phyloP scores from a whole-genome alignment of 1,139 yeast species.

The Sporopachydermia cereana region DNA sequence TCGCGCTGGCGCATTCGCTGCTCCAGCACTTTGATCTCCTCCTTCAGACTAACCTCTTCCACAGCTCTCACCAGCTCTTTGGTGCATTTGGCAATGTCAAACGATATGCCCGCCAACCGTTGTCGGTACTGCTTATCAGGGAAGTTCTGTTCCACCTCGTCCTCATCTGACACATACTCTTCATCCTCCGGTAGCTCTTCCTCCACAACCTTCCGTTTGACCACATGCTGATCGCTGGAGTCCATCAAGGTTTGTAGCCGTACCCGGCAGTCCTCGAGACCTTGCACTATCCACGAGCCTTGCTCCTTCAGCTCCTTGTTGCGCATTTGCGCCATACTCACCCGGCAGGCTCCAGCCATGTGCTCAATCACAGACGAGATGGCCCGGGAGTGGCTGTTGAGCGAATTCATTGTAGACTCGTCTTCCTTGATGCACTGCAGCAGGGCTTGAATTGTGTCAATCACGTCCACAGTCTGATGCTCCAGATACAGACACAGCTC shows the following conservation, averaged over 20 bases:
- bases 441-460: conserved; percentile 76
- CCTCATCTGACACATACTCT: conserved; percentile 20
- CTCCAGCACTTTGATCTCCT: conserved; percentile 51
- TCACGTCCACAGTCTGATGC: conserved; percentile 88
- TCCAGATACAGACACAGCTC: conserved; percentile 80
- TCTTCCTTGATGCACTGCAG: conserved; percentile 67
- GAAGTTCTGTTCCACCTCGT: conserved; percentile 43
- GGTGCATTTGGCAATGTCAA: conserved; percentile 92
- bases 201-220: conserved; percentile 33
- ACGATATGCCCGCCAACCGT: conserved; percentile 88
- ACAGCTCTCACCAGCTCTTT: conserved; percentile 92
- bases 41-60: conserved; percentile 84
- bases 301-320: conserved; percentile 69
- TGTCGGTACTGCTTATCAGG: conserved; percentile 90
- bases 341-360: conserved; percentile 85
- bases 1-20: conserved; percentile 1
- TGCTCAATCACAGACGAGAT: conserved; percentile 68
- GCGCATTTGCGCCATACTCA: conserved; percentile 82
- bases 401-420: conserved; percentile 62
- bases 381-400: conserved; percentile 60
- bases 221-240: conserved; percentile 2
- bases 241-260: conserved; percentile 49
- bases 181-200: conserved; percentile 25
- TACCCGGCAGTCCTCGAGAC: conserved; percentile 72
- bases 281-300: conserved; percentile 82